Evolutionary conservation across 495 filamentous ascomycete species (phyloP).

Genomic region (Coniosporium apollinis): DNA sequence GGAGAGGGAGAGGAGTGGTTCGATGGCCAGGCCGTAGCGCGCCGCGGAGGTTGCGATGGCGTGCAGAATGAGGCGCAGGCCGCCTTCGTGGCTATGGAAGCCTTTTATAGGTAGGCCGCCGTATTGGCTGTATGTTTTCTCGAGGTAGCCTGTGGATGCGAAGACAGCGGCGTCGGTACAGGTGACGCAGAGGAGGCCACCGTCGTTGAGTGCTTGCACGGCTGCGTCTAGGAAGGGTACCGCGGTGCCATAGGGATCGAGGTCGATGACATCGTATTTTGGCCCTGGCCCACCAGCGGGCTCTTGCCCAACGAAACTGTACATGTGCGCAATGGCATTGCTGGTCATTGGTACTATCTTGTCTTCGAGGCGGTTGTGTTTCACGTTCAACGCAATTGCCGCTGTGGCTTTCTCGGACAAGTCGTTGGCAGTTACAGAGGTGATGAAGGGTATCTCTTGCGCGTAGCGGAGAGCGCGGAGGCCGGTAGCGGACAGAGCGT

Average conservation of each 20-base stretch:
- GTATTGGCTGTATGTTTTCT: conserved; percentile 85
- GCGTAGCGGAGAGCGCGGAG: conserved; percentile 84
- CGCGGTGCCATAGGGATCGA: conserved; percentile 91
- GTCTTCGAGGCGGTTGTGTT: conserved; percentile 56
- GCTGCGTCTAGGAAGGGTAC: conserved; percentile 83
- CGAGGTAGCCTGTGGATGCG: conserved; percentile 80
- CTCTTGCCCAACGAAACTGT: conserved; percentile 26
- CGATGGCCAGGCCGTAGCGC: conserved; percentile 76
- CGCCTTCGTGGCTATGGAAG: conserved; percentile 70
- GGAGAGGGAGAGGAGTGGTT: conserved; percentile 78
- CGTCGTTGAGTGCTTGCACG: conserved; percentile 65
- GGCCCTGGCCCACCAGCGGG: too few relatives aligned
- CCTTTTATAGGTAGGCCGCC: conserved; percentile 78
- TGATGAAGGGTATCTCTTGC: conserved; percentile 69
- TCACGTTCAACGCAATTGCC: conserved; percentile 65
- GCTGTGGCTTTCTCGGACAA: conserved; percentile 58
- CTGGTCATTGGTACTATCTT: conserved; percentile 57
- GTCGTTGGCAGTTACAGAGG: conserved; percentile 78
- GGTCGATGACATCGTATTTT: conserved; percentile 87
- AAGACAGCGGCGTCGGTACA: conserved; percentile 92
- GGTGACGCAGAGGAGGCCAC: conserved; percentile 83
- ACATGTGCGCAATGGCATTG: conserved; percentile 87
- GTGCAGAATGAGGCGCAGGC: conserved; percentile 71
- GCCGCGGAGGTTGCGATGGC: conserved; percentile 60
- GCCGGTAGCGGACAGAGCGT: conserved; percentile 88